Conservation (phyloP, 2,329 filamentous ascomycete species). For the Zelopaecilomyces penicillatus region DNA sequence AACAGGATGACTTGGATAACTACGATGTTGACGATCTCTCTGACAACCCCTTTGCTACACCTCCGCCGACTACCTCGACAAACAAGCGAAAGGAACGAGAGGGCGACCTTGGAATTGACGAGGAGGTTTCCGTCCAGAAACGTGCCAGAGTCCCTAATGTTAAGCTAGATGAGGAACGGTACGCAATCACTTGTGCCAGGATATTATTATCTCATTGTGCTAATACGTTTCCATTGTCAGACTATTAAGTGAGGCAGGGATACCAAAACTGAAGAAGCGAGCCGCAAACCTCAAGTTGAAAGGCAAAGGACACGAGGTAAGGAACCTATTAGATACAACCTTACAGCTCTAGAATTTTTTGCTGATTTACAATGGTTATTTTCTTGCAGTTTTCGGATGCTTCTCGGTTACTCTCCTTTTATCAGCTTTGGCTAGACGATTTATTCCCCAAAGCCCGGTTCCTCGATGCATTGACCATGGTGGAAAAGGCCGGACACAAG, state of each 20-base stretch:
- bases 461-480: constrained; percentile 76
- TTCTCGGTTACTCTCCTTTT: constrained; percentile 73
- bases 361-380: background rate
- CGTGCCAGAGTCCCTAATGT: constrained; percentile 62
- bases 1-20: constrained; percentile 61
- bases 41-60: constrained; percentile 41
- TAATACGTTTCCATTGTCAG: constrained; percentile 30
- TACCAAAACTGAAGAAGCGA: constrained; percentile 69
- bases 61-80: constrained; percentile 26
- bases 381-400: constrained; percentile 68
- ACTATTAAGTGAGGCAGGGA: constrained; percentile 73
- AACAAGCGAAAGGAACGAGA: constrained; percentile 43
- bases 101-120: constrained; percentile 66
- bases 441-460: constrained; percentile 93
- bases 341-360: background rate
- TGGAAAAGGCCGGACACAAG: constrained; percentile 88
- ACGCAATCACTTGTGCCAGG: constrained; percentile 3
- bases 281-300: constrained; percentile 70
- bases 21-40: constrained; percentile 57
- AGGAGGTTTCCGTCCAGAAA: constrained; percentile 76
- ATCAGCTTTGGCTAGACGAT: constrained; percentile 95
- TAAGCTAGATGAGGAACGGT: constrained; percentile 81
- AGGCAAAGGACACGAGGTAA: constrained; percentile 87
- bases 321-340: background rate
- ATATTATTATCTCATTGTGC: background rate